Base-by-base conservation (phyloP, 208 protist species). In the Perkinsela sp. region DNA sequence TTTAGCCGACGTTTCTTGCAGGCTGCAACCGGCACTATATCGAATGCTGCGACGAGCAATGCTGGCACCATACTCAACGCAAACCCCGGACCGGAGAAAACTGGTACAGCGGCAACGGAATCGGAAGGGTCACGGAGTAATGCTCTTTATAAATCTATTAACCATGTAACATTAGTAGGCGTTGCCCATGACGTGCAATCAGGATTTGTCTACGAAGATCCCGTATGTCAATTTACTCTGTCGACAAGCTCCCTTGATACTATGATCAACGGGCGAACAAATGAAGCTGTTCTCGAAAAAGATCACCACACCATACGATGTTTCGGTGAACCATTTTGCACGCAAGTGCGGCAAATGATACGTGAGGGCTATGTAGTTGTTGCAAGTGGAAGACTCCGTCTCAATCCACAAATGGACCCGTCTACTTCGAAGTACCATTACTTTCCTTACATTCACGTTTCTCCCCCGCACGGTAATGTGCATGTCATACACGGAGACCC, bases 251-350 rank as follows among this genome's bases (percentile, higher is more conserved):
- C 77, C 67, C 73, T 92, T 40, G 80, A 92, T 72, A 90, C 80
- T 13, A 57, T 57, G 40, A 57, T 57, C 40, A 57, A 57, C 40
- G 40, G 40, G 22, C 40, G 40, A 6, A 84, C 80, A 0, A 82
- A 82, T 68, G 83, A 90, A 68, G 85, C 83, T 66, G 77, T 88
- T 6, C 82, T 92, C 31, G 84, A 89, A 76, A 90, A 90, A 76
- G 86, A 92, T 68, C 86, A 92, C 71, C 86, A 92, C 78, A 89
- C 84, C 0, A 77, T 92, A 29, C 86, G 86, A 68, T 92, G 86
- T 79, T 90, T 84, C 69, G 86, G 86, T 13, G 86, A 92, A 48
- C 77, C 83, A 30, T 92, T 89, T 73, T 85, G 82, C 15, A 78
- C 81, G 65, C 81, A 92, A 32, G 74, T 90, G 68, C 78, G 80